Base-by-base conservation (phyloP, 1,139 yeast species). In the Maudiozyma humilis region DNA sequence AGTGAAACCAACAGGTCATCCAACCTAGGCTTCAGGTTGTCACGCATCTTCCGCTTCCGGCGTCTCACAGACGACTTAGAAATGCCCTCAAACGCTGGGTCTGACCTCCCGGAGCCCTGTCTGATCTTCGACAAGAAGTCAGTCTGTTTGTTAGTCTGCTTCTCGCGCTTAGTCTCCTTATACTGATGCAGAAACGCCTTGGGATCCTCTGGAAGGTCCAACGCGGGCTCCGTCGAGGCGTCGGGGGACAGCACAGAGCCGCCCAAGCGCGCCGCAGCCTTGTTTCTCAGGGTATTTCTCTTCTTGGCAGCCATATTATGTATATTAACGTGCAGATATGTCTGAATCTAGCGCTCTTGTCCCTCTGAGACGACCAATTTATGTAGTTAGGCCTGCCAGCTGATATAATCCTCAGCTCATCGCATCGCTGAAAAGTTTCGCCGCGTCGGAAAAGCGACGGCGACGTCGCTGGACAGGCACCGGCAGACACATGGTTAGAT, bases 11-110 rank as follows among this genome's bases (percentile, higher is more conserved):
- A 67, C 40, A 82, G 65, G 50, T 82, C 91, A 44, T 73, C 69
- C 75, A 83, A 72, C 55, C 78, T 74, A 4, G 89, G 86, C 51
- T 73, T 73, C 49, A 83, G 67, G 51, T 79, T 76, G 49, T 80
- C 82, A 55, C 72, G 75, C 40, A 72, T 70, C 57, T 77, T 79
- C 50, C 86, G 71, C 58, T 79, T 82, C 48, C 82, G 71, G 63
- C 89, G 73, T 56, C 87, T 71, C 10, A 73, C 53, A 0, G 86
- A 69, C 2, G 86, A 78, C 57, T 82, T 82, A 30, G 85, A 78
- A 31, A 82, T 69, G n/a, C 65, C 61, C 55, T 55, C 52, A 60
- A 65, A 46, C 57, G 63, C 47, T 15, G 52, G 42, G 23, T 50
- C 49, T 7, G 41, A 23, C 15, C 45, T 59, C 58, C 66, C 39